Percentiles rank a stretch among this genome's conserved stretches.
Conservation (phyloP, 2,329 filamentous ascomycete species). For the Zymoseptoria crescenta region DNA sequence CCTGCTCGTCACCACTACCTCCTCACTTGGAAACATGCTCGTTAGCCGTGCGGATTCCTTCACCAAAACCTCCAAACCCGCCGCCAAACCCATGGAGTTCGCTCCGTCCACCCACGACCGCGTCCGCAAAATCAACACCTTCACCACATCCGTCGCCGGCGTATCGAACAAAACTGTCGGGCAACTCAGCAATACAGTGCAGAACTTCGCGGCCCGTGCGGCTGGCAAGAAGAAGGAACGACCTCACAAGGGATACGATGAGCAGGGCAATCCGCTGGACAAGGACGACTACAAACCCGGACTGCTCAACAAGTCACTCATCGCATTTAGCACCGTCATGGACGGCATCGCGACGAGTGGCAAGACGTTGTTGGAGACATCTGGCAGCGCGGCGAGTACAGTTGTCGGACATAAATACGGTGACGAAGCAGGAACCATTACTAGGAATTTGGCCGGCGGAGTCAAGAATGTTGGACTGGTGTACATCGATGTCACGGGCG, state of each 20-base stretch:
- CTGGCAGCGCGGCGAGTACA: conserved; percentile 70
- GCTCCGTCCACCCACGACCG: conserved; percentile 73
- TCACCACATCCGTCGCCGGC: conserved; percentile 70
- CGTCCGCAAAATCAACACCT: conserved; percentile 81
- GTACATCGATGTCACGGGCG: conserved; percentile 92
- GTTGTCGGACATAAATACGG: conserved; percentile 90
- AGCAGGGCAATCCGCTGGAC: conserved; percentile 55
- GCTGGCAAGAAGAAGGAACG: conserved; percentile 52
- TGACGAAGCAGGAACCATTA: conserved; percentile 70
- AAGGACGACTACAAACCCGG: conserved; percentile 70
- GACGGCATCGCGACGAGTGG: conserved; percentile 89
- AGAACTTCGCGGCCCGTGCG: conserved; percentile 77
- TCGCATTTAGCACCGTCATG: conserved; percentile 89
- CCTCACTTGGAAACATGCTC: conserved; percentile 69
- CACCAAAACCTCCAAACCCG: conserved; percentile 70
- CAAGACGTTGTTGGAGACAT: conserved; percentile 64
- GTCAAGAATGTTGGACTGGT: conserved; percentile 95
- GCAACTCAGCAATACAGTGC: conserved; percentile 71
- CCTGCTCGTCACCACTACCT: conserved; percentile 81
- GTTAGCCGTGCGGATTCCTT: conserved; percentile 72
- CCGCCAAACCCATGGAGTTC: conserved; percentile 77
- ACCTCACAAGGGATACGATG: conserved; percentile 55
- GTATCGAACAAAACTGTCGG: conserved; percentile 82
- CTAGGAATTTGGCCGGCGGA: conserved; percentile 68
- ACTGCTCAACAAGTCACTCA: conserved; percentile 88